A percentile compares a stretch with the other conserved stretches of the same genome.
These are phyloP conservation scores for Helichrysum umbraculigerum DNA, from an alignment of 129 eudicot species.

Conservation along the genomic window DNA sequence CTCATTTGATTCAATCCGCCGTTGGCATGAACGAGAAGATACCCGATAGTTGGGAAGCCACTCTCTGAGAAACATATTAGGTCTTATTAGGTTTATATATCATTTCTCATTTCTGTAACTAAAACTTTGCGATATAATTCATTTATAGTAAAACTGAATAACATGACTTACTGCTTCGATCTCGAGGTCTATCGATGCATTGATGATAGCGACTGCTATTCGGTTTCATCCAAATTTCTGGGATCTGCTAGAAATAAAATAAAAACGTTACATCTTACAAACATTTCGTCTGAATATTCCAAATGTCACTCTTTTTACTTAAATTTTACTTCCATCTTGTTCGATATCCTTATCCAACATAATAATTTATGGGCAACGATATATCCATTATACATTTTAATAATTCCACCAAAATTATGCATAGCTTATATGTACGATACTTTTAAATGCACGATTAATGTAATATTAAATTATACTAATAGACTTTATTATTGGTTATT, in stretches of 20 bases:
- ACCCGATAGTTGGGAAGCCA: slow-evolving; percentile 55
- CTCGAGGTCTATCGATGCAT: slow-evolving; percentile 68
- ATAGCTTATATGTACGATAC: no score
- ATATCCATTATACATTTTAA: no score
- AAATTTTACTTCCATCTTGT: no score
- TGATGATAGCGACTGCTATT: slow-evolving; percentile 61
- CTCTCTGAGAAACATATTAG: slow-evolving; percentile 32
- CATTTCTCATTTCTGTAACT: not conserved
- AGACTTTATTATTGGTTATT: no score
- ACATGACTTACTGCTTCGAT: slow-evolving; percentile 51
- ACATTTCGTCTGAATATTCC: not conserved
- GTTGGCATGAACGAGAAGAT: slow-evolving; percentile 82
- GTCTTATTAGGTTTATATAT: not conserved
- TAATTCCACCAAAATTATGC: no score
- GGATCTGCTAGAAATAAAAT: slow-evolving; percentile 42
- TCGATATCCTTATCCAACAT: no score
- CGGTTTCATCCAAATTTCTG: slow-evolving; percentile 93
- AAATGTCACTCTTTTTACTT: no score
- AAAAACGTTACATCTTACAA: slow-evolving; percentile 3
- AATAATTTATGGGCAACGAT: no score
- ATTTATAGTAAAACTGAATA: not conserved
- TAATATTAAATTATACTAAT: no score
- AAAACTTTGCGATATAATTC: not conserved
- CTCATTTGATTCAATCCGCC: slow-evolving; percentile 99
- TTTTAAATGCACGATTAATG: no score